These are phyloP conservation scores for Beauveria sp. DNA, from an alignment of 2,329 filamentous ascomycete genomes.

Conservation along the genomic window DNA sequence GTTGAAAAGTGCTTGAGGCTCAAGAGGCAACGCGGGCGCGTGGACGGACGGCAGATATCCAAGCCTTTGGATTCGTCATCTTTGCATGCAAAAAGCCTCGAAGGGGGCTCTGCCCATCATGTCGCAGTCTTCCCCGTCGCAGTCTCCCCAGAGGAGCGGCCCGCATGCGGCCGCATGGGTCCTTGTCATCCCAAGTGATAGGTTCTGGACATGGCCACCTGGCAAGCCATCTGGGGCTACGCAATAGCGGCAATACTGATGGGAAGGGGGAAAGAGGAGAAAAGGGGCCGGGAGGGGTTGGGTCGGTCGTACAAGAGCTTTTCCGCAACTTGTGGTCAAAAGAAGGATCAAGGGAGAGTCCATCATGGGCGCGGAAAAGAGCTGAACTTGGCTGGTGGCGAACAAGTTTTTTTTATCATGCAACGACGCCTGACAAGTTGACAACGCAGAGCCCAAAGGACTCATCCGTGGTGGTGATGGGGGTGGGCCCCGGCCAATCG, in stretches of 20 bases:
- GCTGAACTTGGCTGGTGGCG: no score
- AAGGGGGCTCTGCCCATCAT: no score
- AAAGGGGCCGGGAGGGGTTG: neutral
- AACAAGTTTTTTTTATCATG: neutral
- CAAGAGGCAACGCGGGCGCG: no score
- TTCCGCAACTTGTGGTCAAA: neutral
- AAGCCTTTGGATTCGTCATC: no score
- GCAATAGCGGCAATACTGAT: neutral
- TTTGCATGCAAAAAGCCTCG: no score
- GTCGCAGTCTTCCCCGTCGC: no score
- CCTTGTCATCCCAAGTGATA: slow-evolving; percentile 1
- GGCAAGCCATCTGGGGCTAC: neutral
- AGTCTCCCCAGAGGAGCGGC: neutral
- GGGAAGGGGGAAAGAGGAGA: no score
- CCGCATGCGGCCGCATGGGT: neutral
- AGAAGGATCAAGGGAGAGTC: no score
- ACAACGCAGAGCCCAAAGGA: neutral
- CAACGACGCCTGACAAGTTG: neutral
- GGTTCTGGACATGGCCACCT: neutral
- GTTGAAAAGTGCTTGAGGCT: no score
- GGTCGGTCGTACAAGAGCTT: neutral
- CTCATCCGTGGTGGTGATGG: neutral
- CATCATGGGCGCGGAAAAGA: no score
- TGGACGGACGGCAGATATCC: no score
- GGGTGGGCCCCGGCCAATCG: neutral